A percentile compares a stretch with the other conserved stretches of the same genome.
phyloP scores from a whole-genome alignment of 148 eudicot genomes.

The Rhododendron mucronatum region DNA sequence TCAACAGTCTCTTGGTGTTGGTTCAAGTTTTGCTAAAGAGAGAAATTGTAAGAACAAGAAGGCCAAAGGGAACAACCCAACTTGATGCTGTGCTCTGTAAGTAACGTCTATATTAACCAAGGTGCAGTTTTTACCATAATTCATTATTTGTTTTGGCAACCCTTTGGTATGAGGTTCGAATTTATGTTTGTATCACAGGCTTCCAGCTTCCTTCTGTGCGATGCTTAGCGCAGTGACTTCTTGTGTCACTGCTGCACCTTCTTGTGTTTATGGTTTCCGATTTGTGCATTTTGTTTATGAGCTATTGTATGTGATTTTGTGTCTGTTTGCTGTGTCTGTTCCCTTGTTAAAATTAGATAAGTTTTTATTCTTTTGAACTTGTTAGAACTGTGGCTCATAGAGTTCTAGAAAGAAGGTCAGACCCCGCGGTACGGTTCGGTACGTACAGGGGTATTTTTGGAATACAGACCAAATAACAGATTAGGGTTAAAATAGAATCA shows the following conservation, averaged over 20 bases:
- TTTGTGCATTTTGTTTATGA: not conserved
- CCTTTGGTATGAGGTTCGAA: not conserved
- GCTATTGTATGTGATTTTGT: not conserved
- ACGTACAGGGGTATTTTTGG: too few species aligned
- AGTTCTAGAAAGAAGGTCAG: too few species aligned
- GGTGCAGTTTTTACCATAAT: not conserved
- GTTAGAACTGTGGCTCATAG: too few species aligned
- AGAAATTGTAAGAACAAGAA: slow-evolving; percentile 27
- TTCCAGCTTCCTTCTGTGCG: not conserved
- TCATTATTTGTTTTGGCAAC: not conserved
- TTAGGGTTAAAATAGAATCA: too few species aligned
- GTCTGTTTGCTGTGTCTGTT: not conserved
- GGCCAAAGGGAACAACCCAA: slow-evolving; percentile 29
- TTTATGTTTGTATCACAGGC: not conserved
- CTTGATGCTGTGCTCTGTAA: slow-evolving; percentile 19
- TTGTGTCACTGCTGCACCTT: not conserved
- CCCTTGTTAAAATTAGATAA: not conserved
- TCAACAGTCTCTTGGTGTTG: slow-evolving; percentile 7
- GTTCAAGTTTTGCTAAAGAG: slow-evolving; percentile 23
- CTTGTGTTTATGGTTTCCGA: not conserved
- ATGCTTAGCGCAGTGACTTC: not conserved
- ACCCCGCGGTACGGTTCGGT: too few species aligned
- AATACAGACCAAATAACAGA: too few species aligned
- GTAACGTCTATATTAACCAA: not conserved
- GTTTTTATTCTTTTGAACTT: not conserved